These are phyloP conservation scores for Erysimum pusillum DNA, from an alignment of 441 rosid genomes.

Conservation along the genomic window DNA sequence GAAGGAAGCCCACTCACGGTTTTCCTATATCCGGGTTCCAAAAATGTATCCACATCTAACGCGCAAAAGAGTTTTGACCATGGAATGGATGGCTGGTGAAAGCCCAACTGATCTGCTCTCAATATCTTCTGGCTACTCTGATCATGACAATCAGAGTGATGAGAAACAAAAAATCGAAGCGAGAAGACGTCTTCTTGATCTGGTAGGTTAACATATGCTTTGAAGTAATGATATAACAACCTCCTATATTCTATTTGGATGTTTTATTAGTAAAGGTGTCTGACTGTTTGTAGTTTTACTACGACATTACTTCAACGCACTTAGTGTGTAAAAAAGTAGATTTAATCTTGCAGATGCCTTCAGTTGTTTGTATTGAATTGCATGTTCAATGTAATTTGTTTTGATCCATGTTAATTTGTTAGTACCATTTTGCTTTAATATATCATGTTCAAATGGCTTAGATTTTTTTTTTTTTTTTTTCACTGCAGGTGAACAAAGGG, in stretches of 20 bases:
- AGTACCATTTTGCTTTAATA: slow-evolving; percentile 16
- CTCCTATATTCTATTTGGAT: slow-evolving; percentile 15
- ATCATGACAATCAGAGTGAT: slow-evolving; percentile 50
- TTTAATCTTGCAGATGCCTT: slow-evolving; percentile 30
- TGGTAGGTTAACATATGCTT: slow-evolving; percentile 57
- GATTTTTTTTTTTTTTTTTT: slow-evolving; percentile 11
- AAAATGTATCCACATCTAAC: slow-evolving; percentile 71
- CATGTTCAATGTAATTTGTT: slow-evolving; percentile 13
- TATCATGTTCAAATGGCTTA: slow-evolving; percentile 8
- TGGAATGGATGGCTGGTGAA: slow-evolving; percentile 98
- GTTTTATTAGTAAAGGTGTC: not conserved
- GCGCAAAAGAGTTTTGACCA: slow-evolving; percentile 89
- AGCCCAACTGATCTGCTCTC: slow-evolving; percentile 78
- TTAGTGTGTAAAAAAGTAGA: slow-evolving; percentile 10
- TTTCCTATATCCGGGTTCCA: slow-evolving; percentile 75
- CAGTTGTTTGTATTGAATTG: slow-evolving; percentile 22
- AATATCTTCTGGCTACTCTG: slow-evolving; percentile 54
- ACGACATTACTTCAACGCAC: slow-evolving; percentile 7
- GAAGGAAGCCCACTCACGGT: slow-evolving; percentile 85
- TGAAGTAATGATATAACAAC: slow-evolving; percentile 27
- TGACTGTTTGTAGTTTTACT: slow-evolving; percentile 13
- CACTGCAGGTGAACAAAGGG: slow-evolving; percentile 83
- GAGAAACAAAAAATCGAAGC: slow-evolving; percentile 76
- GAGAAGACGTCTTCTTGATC: slow-evolving; percentile 76
- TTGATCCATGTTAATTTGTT: slow-evolving; percentile 17